Percentiles rank a stretch among this genome's conserved stretches.
Conservation (phyloP, 306 rosid genomes). For the Cucumis sativus region Cucumber_9930_V3 NC_026659.2:27516501-27517000, state of each 20-base stretch:
- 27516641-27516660: constrained; percentile 59
- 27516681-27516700: constrained; percentile 56
- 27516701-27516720: constrained; percentile 58
- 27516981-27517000: not conserved
- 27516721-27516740: not conserved
- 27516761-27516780: not conserved
- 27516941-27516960: not conserved
- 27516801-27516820: not conserved
- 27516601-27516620: constrained; percentile 22
- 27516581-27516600: constrained; percentile 17
- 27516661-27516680: constrained; percentile 66
- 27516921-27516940: not conserved
- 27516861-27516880: not conserved
- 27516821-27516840: not conserved
- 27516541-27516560: constrained; percentile 47
- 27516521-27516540: constrained; percentile 49
- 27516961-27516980: not conserved
- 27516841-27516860: not conserved
- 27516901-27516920: not conserved
- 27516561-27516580: constrained; percentile 21
- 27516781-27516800: not conserved
- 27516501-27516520: constrained; percentile 54
- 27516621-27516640: constrained; percentile 26
- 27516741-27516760: not conserved
- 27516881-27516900: not conserved